Base-by-base conservation (phyloP, 2,329 filamentous ascomycete species). In the Penicillium palitans region DNA sequence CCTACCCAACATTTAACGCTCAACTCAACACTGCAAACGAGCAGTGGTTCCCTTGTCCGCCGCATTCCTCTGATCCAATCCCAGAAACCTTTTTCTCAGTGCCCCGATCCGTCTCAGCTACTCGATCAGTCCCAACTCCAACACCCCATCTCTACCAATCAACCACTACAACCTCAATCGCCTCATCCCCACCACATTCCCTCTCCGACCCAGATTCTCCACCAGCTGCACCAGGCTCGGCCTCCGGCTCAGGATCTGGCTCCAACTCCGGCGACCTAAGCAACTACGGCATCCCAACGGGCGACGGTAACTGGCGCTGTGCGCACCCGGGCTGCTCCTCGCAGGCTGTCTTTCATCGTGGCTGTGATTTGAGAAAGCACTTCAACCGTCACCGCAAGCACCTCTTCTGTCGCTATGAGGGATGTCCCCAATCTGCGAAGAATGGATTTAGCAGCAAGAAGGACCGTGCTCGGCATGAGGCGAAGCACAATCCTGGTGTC, bases 381-480 rank as follows among this genome's bases (percentile, higher is more conserved):
- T 85, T 82, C 75, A 85, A 86, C 68, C 77, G 84, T 15, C 84
- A 87, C 69, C 83, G 80, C 29, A 87, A 87, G 64, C 79, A 83
- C 17, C 80, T 86, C 53, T 86, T 85, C 70, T 87, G 84, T 70
- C 81, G 83, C 5, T 78, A 84, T 58, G 76, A 81, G 49, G 82
- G 83, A 13, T 87, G 84, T 67, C 82, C 83, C 13, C 83, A 86
- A 65, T 76, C 82, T 10, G 77, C 74, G 3, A 79, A 80, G 37
- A 83, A 83, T 33, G 84, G 84, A 0, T 87, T 87, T 68, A 85
- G 83, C 7, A 85, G 82, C 66, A 86, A 85, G 68, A 87, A 87
- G 66, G 84, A 87, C 61, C 80, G 84, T 21, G 81, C 82, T 27
- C 74, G 84, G 40, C 84, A 87, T 61, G 84, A 87, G 69, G 84